Evolutionary conservation across 345 rosid species (phyloP).

Genomic region (Adansonia digitata): DNA sequence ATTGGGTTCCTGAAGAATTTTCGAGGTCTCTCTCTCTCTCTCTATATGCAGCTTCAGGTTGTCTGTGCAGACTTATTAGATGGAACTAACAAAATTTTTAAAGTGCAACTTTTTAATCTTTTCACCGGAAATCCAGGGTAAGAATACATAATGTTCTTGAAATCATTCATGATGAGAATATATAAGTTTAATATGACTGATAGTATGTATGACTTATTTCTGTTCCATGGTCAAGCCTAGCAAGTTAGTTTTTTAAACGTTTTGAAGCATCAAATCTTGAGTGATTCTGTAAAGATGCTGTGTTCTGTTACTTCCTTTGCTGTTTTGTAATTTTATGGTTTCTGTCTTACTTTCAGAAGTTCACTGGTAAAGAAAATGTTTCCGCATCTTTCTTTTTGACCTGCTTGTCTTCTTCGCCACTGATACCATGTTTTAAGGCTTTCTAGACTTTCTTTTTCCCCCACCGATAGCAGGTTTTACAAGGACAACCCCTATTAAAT

Average conservation of each 20-base stretch:
- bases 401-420: neutral
- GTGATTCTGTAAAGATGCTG: neutral
- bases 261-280: neutral
- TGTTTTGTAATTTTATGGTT: no score
- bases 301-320: neutral
- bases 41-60: neutral
- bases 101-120: neutral
- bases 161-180: no score
- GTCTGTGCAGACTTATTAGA: neutral
- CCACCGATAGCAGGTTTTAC: no score
- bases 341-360: no score
- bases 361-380: neutral
- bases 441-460: no score
- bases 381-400: neutral
- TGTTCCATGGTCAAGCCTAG: neutral
- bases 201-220: neutral
- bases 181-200: no score
- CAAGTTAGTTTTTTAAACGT: neutral
- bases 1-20: neutral
- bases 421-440: no score
- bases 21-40: no score
- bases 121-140: neutral
- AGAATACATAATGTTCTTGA: neutral
- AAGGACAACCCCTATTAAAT: no score
- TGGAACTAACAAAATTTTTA: neutral